Evolutionary conservation across 768 basidiomycete genomes (phyloP), one percentile per base, ranked within the genome.

Genomic region (Lentinula raphanica): DNA sequence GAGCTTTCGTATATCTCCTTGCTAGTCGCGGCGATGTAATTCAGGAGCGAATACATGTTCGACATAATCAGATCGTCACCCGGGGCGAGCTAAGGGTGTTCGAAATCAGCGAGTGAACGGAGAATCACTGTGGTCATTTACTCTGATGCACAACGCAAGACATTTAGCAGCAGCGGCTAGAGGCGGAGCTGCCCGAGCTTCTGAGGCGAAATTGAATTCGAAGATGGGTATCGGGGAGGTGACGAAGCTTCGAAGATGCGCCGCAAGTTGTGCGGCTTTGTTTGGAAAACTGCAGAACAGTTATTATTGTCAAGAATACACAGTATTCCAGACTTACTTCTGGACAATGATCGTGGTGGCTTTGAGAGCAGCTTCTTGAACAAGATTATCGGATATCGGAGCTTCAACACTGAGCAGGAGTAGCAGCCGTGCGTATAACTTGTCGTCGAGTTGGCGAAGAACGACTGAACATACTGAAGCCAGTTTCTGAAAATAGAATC

Each of bases 41-140:
- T 98, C 59, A 98, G 79, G 12, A 98, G 81, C 4, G 96, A 97
- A 70, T 98, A 98, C 86, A 98, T 89, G 63, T 94, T 92, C 3
- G 95, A 98, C 83, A 94, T 87, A 67, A 91, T 81, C 36, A 94
- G 80, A 67, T 94, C 94, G 62, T 94, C 90, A 42, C 90, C 91
- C 15, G 90, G 88, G 15, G 90, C 86, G 38, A 92, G 76, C 92
- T 94, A 60, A 48, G 49, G 46, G 39, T 21, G 11, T 35, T 23
- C 39, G 21, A 5, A 17, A n/a, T 54, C 13, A 28, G 53, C 27
- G 28, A 31, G n/a, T 7, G 35, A 53, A 39, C 13, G 63, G 11
- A 32, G 23, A 39, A 45, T 49, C 21, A 5, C 49, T 40, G 55
- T 27, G 42, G 8, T 45, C 1, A 69, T 75, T 27, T 63, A 92